Evolutionary conservation across 2,329 filamentous ascomycete genomes (phyloP).

Genomic region (Alternaria viburni): DNA sequence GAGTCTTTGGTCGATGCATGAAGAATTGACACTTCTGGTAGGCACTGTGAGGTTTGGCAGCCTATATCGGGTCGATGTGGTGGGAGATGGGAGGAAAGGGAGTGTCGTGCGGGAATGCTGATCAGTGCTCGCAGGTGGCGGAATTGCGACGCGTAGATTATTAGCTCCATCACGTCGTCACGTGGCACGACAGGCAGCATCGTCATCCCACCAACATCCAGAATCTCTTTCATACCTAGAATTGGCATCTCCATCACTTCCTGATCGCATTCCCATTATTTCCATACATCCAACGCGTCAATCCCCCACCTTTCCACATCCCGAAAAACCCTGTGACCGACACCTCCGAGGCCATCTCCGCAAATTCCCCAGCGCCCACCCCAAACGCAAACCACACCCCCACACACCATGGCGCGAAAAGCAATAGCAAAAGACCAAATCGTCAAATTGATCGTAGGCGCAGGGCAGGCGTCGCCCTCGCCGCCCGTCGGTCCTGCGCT

Average conservation of each 20-base stretch:
- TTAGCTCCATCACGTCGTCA: slow-evolving; percentile 20
- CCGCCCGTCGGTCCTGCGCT: slow-evolving; percentile 95
- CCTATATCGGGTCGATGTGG: neutral
- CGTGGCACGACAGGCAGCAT: slow-evolving; percentile 8
- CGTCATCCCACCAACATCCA: neutral
- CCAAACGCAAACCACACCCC: slow-evolving; percentile 1
- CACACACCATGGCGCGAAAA: slow-evolving; percentile 44
- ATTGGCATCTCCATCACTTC: neutral
- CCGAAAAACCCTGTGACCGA: slow-evolving; percentile 23
- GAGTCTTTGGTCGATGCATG: slow-evolving; percentile 45
- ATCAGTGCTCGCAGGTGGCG: slow-evolving; percentile 2
- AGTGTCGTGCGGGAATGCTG: neutral
- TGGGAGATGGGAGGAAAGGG: neutral
- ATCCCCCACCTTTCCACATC: neutral
- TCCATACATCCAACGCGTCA: neutral
- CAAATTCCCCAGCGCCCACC: slow-evolving; percentile 20
- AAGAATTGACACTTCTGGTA: neutral
- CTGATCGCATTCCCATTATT: rapidly evolving
- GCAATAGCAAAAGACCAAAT: slow-evolving; percentile 58
- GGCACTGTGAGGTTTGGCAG: neutral
- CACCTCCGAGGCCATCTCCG: slow-evolving; percentile 27
- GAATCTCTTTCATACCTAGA: neutral
- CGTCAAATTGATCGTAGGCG: slow-evolving; percentile 97
- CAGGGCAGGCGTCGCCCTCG: slow-evolving; percentile 91
- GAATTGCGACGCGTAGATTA: slow-evolving; percentile 14